These are phyloP conservation scores for Gnomoniopsis smithogilvyi DNA, from an alignment of 2,329 filamentous ascomycete genomes.

Conservation along the genomic window DNA sequence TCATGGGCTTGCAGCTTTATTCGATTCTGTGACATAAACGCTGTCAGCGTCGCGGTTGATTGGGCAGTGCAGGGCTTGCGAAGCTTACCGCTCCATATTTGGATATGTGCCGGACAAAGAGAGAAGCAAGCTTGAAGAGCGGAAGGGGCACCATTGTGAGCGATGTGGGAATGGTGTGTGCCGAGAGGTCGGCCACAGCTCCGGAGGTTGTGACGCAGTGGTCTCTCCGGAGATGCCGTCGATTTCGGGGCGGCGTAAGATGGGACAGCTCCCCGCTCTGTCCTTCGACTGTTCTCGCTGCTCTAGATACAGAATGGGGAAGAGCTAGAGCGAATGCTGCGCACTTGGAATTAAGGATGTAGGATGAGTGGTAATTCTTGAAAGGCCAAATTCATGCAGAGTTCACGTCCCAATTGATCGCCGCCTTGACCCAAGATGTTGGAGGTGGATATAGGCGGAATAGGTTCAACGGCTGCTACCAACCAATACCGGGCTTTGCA, in stretches of 20 bases:
- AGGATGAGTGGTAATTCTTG: neutral
- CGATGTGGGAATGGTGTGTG: neutral
- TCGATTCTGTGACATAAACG: constrained; percentile 49
- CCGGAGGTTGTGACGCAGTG: neutral
- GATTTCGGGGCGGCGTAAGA: neutral
- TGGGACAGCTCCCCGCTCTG: neutral
- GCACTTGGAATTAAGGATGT: neutral
- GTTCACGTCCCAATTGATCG: neutral
- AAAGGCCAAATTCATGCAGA: neutral
- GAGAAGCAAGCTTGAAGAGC: constrained; percentile 63
- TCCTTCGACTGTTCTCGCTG: neutral
- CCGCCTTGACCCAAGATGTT: neutral
- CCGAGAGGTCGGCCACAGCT: neutral
- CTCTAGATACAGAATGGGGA: neutral
- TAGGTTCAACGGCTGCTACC: neutral
- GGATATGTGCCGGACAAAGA: constrained; percentile 63
- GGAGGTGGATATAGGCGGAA: neutral
- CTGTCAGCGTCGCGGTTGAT: neutral
- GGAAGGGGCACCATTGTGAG: constrained; percentile 61
- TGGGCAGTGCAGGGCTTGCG: neutral
- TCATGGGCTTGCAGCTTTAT: constrained; percentile 66
- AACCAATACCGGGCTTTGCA: neutral
- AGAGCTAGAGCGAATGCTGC: no score
- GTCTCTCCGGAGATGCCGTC: constrained; percentile 2
- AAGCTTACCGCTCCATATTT: constrained; percentile 65